Conservation (phyloP, 805 yeast species). For the Priceomyces haplophilus region DNA sequence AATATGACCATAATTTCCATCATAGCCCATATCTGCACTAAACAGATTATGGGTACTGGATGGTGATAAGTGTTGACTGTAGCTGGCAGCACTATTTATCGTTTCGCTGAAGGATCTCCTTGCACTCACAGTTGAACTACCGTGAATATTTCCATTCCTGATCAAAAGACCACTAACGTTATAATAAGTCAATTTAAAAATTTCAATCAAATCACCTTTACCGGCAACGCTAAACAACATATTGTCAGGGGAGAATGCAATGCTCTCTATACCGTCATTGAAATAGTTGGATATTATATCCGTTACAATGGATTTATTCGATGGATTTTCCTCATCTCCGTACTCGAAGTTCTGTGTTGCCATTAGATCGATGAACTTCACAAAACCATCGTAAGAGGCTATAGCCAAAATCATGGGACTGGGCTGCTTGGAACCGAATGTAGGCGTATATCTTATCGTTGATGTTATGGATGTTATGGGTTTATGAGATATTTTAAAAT, state of each 20-base stretch:
- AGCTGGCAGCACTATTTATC: constrained; percentile 18
- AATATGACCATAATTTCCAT: neutral
- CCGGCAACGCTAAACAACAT: constrained; percentile 46
- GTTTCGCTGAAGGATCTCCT: constrained; percentile 41
- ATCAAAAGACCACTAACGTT: constrained; percentile 35
- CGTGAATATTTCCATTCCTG: constrained; percentile 10
- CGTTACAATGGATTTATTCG: constrained; percentile 27
- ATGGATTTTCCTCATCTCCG: constrained; percentile 20
- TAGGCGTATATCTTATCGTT: constrained; percentile 20
- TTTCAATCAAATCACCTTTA: constrained; percentile 52
- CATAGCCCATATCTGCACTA: neutral
- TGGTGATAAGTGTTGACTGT: constrained; percentile 19
- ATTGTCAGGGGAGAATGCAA: constrained; percentile 47
- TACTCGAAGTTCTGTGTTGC: constrained; percentile 26
- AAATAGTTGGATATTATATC: constrained; percentile 64
- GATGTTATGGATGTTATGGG: constrained; percentile 51
- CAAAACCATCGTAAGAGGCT: constrained; percentile 65
- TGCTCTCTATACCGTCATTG: constrained; percentile 55
- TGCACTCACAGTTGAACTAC: constrained; percentile 7
- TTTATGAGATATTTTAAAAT: constrained; percentile 57
- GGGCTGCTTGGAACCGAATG: constrained; percentile 7
- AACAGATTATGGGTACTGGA: constrained; percentile 1
- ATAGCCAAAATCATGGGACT: constrained; percentile 48
- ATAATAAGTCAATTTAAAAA: constrained; percentile 39
- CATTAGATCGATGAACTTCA: constrained; percentile 53